Evolutionary conservation across 2,329 filamentous ascomycete species (phyloP).

Genomic region (Fusarium graminum): DNA sequence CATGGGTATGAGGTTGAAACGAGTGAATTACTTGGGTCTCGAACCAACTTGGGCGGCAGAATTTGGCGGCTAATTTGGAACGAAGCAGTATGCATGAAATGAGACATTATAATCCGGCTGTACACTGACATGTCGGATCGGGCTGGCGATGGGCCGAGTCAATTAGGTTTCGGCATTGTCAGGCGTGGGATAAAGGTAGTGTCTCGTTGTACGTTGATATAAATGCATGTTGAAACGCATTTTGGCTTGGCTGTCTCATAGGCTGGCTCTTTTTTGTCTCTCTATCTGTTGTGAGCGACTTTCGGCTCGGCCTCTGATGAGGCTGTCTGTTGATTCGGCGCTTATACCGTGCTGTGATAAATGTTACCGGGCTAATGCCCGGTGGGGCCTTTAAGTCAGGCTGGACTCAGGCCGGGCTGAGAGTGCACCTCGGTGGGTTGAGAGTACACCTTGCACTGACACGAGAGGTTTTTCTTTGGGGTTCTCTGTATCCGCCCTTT

Average conservation of each 20-base stretch:
- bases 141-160: conserved; percentile 25
- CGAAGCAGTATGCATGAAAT: conserved; percentile 11
- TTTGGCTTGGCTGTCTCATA: conserved; percentile 20
- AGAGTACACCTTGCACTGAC: conserved; percentile 35
- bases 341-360: conserved; percentile 40
- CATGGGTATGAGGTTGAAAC: conserved; percentile 28
- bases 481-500: conserved; percentile 37
- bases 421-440: conserved; percentile 29
- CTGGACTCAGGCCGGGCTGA: conserved; percentile 25
- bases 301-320: conserved; percentile 40
- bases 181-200: conserved; percentile 12
- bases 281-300: conserved; percentile 44
- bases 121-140: conserved; percentile 13
- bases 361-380: conserved; percentile 45
- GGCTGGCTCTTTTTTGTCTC: conserved; percentile 6
- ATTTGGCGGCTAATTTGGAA: conserved; percentile 37
- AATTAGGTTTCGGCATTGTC: conserved; percentile 12
- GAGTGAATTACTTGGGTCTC: conserved; percentile 24
- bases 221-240: conserved; percentile 12
- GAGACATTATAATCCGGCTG: conserved; percentile 23
- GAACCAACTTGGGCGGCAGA: conserved; percentile 30
- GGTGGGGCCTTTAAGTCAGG: conserved; percentile 35
- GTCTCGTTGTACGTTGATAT: conserved; percentile 1
- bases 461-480: conserved; percentile 42
- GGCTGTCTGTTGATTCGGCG: conserved; percentile 41